Conservation (phyloP, 768 basidiomycete genomes). For the Xerocomellus dryophilus region DNA sequence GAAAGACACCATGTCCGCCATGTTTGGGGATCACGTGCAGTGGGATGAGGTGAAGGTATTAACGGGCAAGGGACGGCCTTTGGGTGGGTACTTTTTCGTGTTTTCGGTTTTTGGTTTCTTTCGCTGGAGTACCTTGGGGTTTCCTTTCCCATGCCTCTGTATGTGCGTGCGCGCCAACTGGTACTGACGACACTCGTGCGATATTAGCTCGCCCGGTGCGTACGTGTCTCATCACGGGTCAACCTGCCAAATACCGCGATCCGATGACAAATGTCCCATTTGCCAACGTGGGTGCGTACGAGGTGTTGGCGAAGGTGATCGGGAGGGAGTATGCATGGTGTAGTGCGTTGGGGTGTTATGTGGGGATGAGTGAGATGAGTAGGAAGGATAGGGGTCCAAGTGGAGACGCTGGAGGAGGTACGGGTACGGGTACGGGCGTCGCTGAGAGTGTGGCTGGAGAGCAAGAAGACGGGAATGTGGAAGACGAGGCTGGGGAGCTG, state of each 20-base stretch:
- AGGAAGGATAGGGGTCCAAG: not conserved
- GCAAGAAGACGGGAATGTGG: not conserved
- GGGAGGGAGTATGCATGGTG: slow-evolving; percentile 71
- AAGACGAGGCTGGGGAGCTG: not conserved
- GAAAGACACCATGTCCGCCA: slow-evolving; percentile 72
- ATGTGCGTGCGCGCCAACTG: not conserved
- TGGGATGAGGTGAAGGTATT: slow-evolving; percentile 75
- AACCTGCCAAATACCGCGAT: slow-evolving; percentile 72
- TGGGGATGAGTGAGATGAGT: slow-evolving; percentile 15
- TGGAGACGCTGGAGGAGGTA: not conserved
- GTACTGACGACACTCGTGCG: not conserved
- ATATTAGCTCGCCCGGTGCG: slow-evolving; percentile 54
- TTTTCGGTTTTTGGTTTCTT: not conserved
- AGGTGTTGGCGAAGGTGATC: slow-evolving; percentile 57
- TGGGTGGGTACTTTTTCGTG: slow-evolving; percentile 41
- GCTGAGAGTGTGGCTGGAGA: not conserved
- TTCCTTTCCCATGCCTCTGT: not conserved
- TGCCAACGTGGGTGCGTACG: slow-evolving; percentile 65
- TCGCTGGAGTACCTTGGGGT: not conserved
- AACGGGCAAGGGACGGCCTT: slow-evolving; percentile 59
- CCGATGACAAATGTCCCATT: slow-evolving; percentile 79
- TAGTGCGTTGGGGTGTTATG: slow-evolving; percentile 41
- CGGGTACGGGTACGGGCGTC: not conserved
- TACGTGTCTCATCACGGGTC: slow-evolving; percentile 77
- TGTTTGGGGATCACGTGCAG: slow-evolving; percentile 82